These are phyloP conservation scores for Coniochaeta ligniaria DNA, from an alignment of 2,329 filamentous ascomycete species.

Conservation along the genomic window DNA sequence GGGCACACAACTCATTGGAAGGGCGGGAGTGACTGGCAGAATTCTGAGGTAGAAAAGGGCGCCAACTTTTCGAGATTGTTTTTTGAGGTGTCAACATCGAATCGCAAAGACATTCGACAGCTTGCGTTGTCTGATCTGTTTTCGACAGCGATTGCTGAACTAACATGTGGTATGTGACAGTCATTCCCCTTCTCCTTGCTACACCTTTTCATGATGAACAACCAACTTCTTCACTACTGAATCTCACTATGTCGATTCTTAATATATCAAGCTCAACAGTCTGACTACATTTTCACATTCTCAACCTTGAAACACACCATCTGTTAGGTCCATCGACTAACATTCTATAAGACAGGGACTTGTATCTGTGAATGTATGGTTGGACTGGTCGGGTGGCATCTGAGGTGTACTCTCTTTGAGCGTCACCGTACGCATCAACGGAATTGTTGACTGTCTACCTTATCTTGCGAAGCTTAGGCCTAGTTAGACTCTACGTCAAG, in stretches of 20 bases:
- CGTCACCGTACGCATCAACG: no score
- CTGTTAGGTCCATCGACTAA: neutral
- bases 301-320: neutral
- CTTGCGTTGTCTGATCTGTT: neutral
- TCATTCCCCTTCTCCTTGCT: conserved; percentile 7
- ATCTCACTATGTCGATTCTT: conserved; percentile 45
- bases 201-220: conserved; percentile 43
- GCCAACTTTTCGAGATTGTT: neutral
- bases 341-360: neutral
- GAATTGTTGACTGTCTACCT: no score
- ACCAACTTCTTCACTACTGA: conserved; percentile 57
- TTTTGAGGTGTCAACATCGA: neutral
- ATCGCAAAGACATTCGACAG: neutral
- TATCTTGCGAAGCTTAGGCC: no score
- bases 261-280: conserved; percentile 60
- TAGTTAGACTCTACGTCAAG: no score
- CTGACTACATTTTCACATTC: conserved; percentile 30
- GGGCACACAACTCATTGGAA: neutral
- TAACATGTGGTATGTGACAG: neutral
- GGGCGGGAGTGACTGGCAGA: neutral
- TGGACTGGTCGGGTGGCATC: neutral
- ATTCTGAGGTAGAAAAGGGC: neutral
- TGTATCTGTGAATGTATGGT: neutral
- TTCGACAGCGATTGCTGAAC: neutral
- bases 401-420: no score